phyloP scores from a whole-genome alignment of 257 asterid genomes.

The Osmanthus fragrans region DNA sequence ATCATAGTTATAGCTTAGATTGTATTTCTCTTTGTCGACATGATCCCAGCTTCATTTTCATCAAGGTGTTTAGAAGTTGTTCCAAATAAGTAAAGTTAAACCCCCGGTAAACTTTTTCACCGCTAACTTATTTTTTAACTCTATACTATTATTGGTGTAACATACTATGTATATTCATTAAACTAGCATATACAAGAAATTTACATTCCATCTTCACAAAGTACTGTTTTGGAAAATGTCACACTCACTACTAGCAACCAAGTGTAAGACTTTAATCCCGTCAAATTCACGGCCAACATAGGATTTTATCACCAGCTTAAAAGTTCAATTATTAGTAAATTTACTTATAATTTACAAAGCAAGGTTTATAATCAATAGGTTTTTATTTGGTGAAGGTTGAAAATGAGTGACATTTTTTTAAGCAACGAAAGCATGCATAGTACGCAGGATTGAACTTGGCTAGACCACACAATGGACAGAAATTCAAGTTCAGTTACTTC shows the following conservation, averaged over 20 bases:
- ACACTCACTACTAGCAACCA: neutral
- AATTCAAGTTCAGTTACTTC: neutral
- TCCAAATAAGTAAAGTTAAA: neutral
- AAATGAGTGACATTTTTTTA: no score
- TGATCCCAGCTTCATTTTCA: neutral
- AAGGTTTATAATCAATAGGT: neutral
- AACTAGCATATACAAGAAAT: neutral
- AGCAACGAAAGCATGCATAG: neutral
- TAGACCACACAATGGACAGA: neutral
- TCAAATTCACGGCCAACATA: neutral
- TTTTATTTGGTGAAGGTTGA: no score
- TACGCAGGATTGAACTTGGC: neutral
- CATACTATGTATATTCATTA: neutral
- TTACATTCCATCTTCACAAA: neutral
- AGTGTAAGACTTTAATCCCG: neutral
- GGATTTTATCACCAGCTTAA: neutral
- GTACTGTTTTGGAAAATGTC: neutral
- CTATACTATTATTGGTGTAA: neutral
- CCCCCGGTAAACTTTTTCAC: no score
- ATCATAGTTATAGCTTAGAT: neutral
- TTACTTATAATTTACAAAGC: no score
- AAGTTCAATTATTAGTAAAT: neutral
- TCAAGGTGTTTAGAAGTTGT: neutral
- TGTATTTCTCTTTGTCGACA: neutral
- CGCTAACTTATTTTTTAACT: neutral